Evolutionary conservation across 108 stramenopile genomes (phyloP), one percentile per base, ranked within the genome.

Genomic region (Seminavis robusta): DNA sequence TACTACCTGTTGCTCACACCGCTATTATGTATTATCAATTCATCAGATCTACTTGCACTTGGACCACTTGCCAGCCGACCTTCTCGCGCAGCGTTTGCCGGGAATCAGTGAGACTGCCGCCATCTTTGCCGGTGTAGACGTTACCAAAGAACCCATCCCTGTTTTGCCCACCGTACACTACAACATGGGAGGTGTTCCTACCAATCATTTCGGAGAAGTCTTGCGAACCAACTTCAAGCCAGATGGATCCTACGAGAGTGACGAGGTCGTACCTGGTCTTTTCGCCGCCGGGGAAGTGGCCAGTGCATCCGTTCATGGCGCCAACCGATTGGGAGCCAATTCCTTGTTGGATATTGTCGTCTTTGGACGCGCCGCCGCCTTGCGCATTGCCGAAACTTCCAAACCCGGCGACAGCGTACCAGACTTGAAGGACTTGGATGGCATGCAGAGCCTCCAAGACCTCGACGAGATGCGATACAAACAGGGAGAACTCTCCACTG

Each of bases 61-160:
- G 61, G 97, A 99, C 79, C 98, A 99, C 61, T 83, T 99, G 40
- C 98, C 98, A 33, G 56, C 98, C 13, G 97, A 99, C 24, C 61
- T 98, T 11, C 68, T 99, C 52, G 96, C 96, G 25, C 95, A 97
- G 67, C 88, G 98, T 3, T 73, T 99, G 32, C 97, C 98, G 1
- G 98, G 98, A 32, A 99, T 99, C 69, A 90, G 84, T 23, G 98
- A 99, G 73, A 97, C 97, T 11, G 98, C 98, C 2, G 78, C 86
- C 43, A 99, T 99, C 61, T 99, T 99, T 82, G 94, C 98, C 9
- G 98, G 98, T 16, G 98, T 98, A 33, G 98, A 98, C 71, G 98
- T 99, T 39, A 98, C 97, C 65, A 98, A 98, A 79, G 98, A 99
- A 76, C 98, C 98, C 46, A 97, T 97, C 61, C 98, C 98, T 0